Base-by-base conservation (phyloP, 1,139 yeast species). In the Candida sp. region DNA sequence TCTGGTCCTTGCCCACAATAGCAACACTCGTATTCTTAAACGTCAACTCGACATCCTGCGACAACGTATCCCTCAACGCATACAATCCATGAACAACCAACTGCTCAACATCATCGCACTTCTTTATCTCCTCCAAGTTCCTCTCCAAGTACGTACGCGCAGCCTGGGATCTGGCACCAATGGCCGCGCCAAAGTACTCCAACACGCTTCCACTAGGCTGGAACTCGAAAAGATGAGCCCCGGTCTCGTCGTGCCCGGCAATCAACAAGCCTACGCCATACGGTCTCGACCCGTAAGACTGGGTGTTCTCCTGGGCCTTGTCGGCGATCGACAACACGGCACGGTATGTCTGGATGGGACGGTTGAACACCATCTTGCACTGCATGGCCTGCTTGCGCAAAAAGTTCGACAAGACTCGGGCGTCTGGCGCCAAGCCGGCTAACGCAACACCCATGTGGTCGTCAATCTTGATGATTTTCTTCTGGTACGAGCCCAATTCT, bases 351-450 rank as follows among this genome's bases (percentile, higher is more conserved):
- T 90, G 88, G 58, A 96, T 77, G n/a, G 97, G 94, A 62, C 97
- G 83, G 71, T 91, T 88, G 73, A 83, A 94, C 41, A 93, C 86
- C 81, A 94, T 81, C 63, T 85, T 88, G 39, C 96, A 88, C 58
- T 88, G 84, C 87, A 93, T 87, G 46, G 98, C 96, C 67, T 92
- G 96, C 63, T 91, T 93, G 67, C 99, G 85, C 63, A 94, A 78
- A 70, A 78, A 93, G 67, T 92, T 94, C 50, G 97, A 87, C 61
- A 91, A 75, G 47, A 94, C 96, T 59, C 99, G 82, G 30, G 98
- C 99, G 69, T 94, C 99, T 26, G 99, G 98, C 0, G 99, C 98
- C 63, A 94, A 82, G 4, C 99, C 99, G 0, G 99, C 98, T 54
- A 96, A 81, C 5, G 97, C 97, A 58, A 94, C 82, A 37, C 98